A percentile compares a stretch with the other conserved stretches of the same genome.
Conservation (phyloP, 805 yeast genomes). For the Starmerella vitae region DNA sequence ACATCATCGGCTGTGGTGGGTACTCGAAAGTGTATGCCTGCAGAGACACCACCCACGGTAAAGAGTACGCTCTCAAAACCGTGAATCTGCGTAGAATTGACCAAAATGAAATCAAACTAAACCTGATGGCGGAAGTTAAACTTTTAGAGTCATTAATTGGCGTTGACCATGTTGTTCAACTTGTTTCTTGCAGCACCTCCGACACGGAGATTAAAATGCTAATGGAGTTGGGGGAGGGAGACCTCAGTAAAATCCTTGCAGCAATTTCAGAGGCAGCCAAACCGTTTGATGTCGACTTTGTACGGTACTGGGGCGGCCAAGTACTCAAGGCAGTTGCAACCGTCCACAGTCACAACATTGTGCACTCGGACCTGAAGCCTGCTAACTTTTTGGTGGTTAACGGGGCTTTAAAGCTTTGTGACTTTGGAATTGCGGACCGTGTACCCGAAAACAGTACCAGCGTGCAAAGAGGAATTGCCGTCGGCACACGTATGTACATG, state of each 20-base stretch:
- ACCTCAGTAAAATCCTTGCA: conserved; percentile 66
- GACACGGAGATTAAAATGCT: conserved; percentile 54
- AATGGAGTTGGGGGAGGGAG: conserved; percentile 93
- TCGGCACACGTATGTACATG: conserved; percentile 96
- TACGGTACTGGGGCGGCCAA: conserved; percentile 81
- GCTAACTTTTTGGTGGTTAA: conserved; percentile 78
- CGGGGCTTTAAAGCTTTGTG: conserved; percentile 77
- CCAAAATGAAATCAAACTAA: background rate
- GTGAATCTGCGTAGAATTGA: conserved; percentile 1
- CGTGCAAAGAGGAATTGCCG: conserved; percentile 75
- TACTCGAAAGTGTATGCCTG: conserved; percentile 13
- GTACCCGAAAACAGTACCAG: conserved; percentile 87
- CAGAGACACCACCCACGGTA: background rate
- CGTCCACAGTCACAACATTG: conserved; percentile 71
- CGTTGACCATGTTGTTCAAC: conserved; percentile 60
- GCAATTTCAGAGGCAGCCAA: conserved; percentile 35
- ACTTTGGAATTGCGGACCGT: conserved; percentile 83
- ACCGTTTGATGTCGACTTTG: conserved; percentile 52
- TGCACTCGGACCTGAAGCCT: conserved; percentile 93
- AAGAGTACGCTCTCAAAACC: conserved; percentile 13
- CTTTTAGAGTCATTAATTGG: conserved; percentile 46
- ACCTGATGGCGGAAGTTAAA: conserved; percentile 62
- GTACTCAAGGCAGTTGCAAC: conserved; percentile 72
- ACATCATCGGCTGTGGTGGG: conserved; percentile 16
- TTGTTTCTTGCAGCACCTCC: conserved; percentile 59